Evolutionary conservation across 345 rosid genomes (phyloP).

Genomic region (Linum lewisii): DNA sequence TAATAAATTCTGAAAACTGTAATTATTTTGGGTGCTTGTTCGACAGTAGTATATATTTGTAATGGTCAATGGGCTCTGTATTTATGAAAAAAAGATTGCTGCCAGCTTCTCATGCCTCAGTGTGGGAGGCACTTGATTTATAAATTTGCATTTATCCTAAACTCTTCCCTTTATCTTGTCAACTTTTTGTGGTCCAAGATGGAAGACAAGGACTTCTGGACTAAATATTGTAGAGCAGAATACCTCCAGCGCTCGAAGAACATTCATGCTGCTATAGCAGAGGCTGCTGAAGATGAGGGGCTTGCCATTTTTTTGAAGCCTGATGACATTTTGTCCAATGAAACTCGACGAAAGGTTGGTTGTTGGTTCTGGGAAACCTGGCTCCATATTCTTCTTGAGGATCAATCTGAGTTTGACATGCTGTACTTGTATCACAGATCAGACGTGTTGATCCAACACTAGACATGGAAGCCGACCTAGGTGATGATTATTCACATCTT

Average conservation of each 20-base stretch:
- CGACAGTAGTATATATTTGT: neutral
- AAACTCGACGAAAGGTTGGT: conserved; percentile 67
- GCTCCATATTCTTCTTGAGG: conserved; percentile 8
- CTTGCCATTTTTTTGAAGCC: conserved; percentile 83
- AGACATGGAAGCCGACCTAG: conserved; percentile 89
- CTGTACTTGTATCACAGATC: conserved; percentile 42
- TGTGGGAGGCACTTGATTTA: neutral
- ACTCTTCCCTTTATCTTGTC: neutral
- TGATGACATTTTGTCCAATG: conserved; percentile 77
- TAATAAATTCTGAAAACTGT: conserved; percentile 10
- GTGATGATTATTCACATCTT: conserved; percentile 94
- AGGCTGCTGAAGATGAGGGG: conserved; percentile 97
- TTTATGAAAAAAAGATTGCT: too few relatives aligned
- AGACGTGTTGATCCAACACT: conserved; percentile 89
- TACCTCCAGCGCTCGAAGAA: conserved; percentile 72
- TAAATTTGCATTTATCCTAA: neutral
- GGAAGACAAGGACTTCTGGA: conserved; percentile 91
- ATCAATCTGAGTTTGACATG: conserved; percentile 7
- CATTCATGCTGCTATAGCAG: conserved; percentile 74
- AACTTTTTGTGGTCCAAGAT: conserved; percentile 36
- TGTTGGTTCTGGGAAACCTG: conserved; percentile 3
- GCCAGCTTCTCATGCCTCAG: neutral
- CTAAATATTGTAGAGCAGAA: conserved; percentile 90
- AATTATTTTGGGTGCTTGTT: conserved; percentile 16
- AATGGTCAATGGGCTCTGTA: neutral